Base-by-base conservation (phyloP, 179 eudicot species). In the Dionaea muscipula region DNA sequence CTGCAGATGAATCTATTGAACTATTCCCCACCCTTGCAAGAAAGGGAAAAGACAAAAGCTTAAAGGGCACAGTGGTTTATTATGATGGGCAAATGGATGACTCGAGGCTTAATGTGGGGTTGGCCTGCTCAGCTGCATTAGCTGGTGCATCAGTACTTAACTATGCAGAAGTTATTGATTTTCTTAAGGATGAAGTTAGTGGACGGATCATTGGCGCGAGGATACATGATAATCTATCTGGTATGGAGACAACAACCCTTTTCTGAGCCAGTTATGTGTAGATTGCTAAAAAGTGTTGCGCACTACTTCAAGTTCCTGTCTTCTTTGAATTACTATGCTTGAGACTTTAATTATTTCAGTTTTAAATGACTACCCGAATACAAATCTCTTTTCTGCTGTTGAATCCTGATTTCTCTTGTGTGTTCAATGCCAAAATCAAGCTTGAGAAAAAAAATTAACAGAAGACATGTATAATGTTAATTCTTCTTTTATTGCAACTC, bases 31-130 rank as follows among this genome's bases (percentile, higher is more conserved):
- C 98, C 61, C 86, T 91, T 27, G 75, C 84, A 45, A 84, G 76
- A 68, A 81, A 68, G 56, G 88, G 82, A 7, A 56, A 69, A 19
- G 77, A 74, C 56, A 81, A 70, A 74, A 84, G 68, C 65, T 70
- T 91, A 72, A 87, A 86, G 69, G 98, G 96, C 44, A 91, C 98
- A n/a, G 95, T 87, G 54, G 96, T 91, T 27, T 91, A 91, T 75
- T 87, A 78, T 68, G 98, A 91, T 74, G 98, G 98, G 45, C 98
- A 91, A 60, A 91, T 91, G 98, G 80, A 91, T 71, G 98, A 91
- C 58, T 84, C 98, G 17, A 78, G 98, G 44, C 77, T 91, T 17
- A 91, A 91, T 75, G 84, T 91, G 57, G 84, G 79, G 53, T 63
- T 91, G 63, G 98, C 98, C n/a, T 91, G 95, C 72, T 82, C 86